Conservation (phyloP, 805 yeast genomes). For the Kodamaea kakaduensis region DNA sequence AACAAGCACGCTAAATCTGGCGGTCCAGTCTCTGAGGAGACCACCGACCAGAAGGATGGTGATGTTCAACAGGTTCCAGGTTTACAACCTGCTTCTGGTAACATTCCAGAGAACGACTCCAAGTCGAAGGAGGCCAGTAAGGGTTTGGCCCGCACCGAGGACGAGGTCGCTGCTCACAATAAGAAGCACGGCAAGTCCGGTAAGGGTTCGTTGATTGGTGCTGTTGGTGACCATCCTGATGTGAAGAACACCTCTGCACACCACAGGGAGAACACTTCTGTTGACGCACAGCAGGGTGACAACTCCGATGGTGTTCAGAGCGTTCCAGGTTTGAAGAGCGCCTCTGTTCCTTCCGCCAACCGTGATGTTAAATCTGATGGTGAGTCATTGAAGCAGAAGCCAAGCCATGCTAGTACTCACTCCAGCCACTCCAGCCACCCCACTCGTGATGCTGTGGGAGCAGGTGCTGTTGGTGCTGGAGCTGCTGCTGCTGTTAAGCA, state of each 20-base stretch:
- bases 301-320: neutral
- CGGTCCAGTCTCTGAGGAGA: neutral
- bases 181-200: conserved; percentile 23
- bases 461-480: neutral
- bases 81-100: conserved; percentile 1
- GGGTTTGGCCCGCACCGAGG: conserved; percentile 13
- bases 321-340: neutral
- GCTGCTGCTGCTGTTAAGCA: neutral
- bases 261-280: neutral
- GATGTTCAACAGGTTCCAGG: conserved; percentile 17
- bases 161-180: conserved; percentile 24
- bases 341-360: conserved; percentile 1
- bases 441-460: neutral
- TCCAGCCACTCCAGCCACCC: neutral
- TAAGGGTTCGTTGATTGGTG: conserved; percentile 21
- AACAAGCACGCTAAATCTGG: conserved; percentile 10
- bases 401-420: conserved; percentile 1
- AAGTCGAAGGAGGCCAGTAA: neutral
- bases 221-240: conserved; percentile 20
- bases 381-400: neutral
- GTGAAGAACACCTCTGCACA: conserved; percentile 17
- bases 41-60: conserved; percentile 4
- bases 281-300: neutral
- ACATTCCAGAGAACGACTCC: neutral
- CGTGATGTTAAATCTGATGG: neutral